Conservation (phyloP, 2,329 filamentous ascomycete genomes). For the Aspergillus sp. region DNA sequence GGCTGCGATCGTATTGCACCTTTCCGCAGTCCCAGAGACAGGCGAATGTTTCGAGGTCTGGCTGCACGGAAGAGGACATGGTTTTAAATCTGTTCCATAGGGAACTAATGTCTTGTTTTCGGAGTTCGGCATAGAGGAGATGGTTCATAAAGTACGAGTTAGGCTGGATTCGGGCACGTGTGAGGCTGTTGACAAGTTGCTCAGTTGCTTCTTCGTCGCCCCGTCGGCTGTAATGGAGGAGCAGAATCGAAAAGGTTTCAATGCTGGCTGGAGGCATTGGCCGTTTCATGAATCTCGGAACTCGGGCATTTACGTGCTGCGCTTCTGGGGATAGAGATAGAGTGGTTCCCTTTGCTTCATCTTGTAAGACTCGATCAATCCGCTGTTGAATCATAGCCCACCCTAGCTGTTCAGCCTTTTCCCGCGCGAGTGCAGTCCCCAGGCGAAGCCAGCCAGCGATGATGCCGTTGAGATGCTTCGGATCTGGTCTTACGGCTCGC, state of each 20-base stretch:
- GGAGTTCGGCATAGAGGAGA: constrained; percentile 66
- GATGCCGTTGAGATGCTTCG: constrained; percentile 78
- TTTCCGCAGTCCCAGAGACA: constrained; percentile 61
- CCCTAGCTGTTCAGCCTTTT: constrained; percentile 66
- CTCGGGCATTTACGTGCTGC: constrained; percentile 21
- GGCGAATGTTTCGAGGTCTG: constrained; percentile 68
- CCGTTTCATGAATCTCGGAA: constrained; percentile 42
- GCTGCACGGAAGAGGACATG: constrained; percentile 56
- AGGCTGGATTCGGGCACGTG: constrained; percentile 62
- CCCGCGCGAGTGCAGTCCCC: constrained; percentile 53
- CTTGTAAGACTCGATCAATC: constrained; percentile 59
- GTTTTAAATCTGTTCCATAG: constrained; percentile 58
- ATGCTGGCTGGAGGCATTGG: constrained; percentile 62
- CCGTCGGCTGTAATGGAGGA: constrained; percentile 68
- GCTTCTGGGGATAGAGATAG: constrained; percentile 31
- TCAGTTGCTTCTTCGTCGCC: constrained; percentile 59
- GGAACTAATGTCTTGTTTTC: constrained; percentile 55
- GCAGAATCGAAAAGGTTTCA: constrained; percentile 75
- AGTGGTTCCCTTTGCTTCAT: constrained; percentile 13
- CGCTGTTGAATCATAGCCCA: constrained; percentile 76
- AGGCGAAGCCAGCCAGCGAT: constrained; percentile 75
- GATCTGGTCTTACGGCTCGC: constrained; percentile 65
- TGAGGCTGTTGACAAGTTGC: constrained; percentile 62
- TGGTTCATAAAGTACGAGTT: constrained; percentile 80
- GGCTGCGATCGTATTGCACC: constrained; percentile 49